Conservation (phyloP, 2,329 filamentous ascomycete species). For the Alternaria triticimaculans region DNA sequence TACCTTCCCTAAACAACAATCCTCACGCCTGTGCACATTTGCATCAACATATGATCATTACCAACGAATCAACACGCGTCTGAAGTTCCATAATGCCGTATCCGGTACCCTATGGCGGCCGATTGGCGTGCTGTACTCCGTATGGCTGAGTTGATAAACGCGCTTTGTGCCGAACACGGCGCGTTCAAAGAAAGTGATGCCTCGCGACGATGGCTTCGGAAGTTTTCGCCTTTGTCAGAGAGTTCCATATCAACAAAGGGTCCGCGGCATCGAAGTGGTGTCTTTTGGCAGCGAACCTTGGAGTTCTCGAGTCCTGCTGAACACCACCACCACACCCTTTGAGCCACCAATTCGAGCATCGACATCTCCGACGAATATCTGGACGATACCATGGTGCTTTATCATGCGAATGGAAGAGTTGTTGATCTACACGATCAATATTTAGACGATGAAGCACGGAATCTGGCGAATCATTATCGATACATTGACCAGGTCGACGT, state of each 20-base stretch:
- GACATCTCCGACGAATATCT: neutral
- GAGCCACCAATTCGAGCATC: neutral
- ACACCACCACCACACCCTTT: neutral
- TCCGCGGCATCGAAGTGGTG: neutral
- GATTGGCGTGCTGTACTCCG: neutral
- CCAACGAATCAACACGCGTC: neutral
- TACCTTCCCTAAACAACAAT: neutral
- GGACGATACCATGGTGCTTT: constrained; percentile 15
- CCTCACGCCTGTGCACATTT: neutral
- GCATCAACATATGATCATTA: neutral
- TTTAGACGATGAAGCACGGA: constrained; percentile 13
- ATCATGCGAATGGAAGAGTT: constrained; percentile 14
- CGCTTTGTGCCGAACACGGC: neutral
- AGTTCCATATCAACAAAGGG: neutral
- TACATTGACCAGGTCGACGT: constrained; percentile 13
- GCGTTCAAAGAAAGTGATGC: neutral
- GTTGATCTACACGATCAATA: constrained; percentile 17
- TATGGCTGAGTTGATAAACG: neutral
- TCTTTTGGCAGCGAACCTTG: neutral
- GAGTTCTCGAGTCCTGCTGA: neutral
- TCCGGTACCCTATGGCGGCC: neutral
- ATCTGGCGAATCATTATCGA: neutral
- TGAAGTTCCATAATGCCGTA: neutral
- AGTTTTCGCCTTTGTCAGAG: neutral
- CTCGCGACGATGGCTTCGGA: neutral